phyloP scores from a whole-genome alignment of 768 basidiomycete genomes.

The Pulveroboletus sp. region DNA sequence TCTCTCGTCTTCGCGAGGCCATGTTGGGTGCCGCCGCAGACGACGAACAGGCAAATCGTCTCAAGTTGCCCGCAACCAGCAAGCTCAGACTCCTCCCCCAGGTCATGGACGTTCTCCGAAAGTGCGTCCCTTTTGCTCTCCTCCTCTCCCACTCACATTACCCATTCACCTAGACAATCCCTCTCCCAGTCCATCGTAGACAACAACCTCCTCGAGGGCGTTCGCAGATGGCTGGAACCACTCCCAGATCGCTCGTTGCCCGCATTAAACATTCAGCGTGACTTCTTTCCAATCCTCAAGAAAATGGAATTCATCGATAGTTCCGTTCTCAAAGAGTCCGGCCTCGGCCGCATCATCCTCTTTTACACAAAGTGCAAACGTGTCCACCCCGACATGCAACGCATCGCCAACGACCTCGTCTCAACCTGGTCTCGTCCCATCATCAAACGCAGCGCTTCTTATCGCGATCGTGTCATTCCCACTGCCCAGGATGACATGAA shows the following conservation, averaged over 20 bases:
- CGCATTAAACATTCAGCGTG: slow-evolving; percentile 91
- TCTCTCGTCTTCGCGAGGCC: slow-evolving; percentile 79
- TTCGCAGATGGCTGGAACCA: slow-evolving; percentile 90
- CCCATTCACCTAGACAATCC: slow-evolving; percentile 61
- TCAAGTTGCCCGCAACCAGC: slow-evolving; percentile 75
- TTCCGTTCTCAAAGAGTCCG: slow-evolving; percentile 85
- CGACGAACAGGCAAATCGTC: slow-evolving; percentile 76
- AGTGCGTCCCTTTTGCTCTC: slow-evolving; percentile 47
- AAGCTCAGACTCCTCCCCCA: slow-evolving; percentile 86
- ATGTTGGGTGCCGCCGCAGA: slow-evolving; percentile 88
- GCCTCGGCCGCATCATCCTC: slow-evolving; percentile 82
- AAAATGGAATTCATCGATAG: slow-evolving; percentile 95
- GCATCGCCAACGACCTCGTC: slow-evolving; percentile 81
- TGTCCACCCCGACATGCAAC: slow-evolving; percentile 76
- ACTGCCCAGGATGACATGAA: slow-evolving; percentile 43
- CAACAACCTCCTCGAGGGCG: slow-evolving; percentile 89
- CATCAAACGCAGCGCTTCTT: slow-evolving; percentile 84
- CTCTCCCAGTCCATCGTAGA: slow-evolving; percentile 92
- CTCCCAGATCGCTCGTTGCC: slow-evolving; percentile 91
- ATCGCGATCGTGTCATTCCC: slow-evolving; percentile 71
- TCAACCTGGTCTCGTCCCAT: slow-evolving; percentile 88
- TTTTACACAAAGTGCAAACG: slow-evolving; percentile 97
- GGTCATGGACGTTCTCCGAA: slow-evolving; percentile 90
- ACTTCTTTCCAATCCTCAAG: slow-evolving; percentile 78
- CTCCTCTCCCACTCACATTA: background rate